Base-by-base conservation (phyloP, 73 alveolate species). In the Paramecium primaurelia region DNA sequence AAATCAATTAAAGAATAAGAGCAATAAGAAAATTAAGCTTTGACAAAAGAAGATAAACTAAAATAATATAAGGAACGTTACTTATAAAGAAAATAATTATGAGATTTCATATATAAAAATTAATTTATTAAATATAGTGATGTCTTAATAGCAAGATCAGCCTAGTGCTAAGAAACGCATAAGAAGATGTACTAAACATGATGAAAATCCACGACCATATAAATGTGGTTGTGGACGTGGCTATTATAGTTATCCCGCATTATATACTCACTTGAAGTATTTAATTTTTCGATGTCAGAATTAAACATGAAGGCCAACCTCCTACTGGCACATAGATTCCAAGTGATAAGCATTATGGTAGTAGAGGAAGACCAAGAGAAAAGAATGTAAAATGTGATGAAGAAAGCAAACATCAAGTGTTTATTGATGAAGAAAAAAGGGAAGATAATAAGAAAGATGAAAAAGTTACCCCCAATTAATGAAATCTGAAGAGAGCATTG, bases 201-300 rank as follows among this genome's bases (percentile, higher is more conserved):
- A 73, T 73, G 40, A 73, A 34, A 36, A 36, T 36, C 87, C 87
- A 16, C 6, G 87, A 37, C 60, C 87, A 92, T 98, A 93, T 95
- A 89, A 92, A 73, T 98, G 99, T 83, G 99, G 99, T 16, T 98
- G 99, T 92, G 99, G 99, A 30, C 97, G 97, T 88, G 97, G 93
- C 85, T 98, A 98, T 93, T 94, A 97, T 59, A 92, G 98, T 6
- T 98, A 98, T 92, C 99, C 99, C 1, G 99, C 99, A 0, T 96
- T 98, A 60, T 98, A 98, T 93, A 98, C 99, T 44, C 99, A 98
- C 85, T 97, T 98, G 58, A 98, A 96, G 95, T 73, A 73, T 49
- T 20, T 49, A 87, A 16, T 86, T 49, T 86, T 12, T 40, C 12
- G n/a, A 28, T 20, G 22, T 12, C 34, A 73, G 87, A 73, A 30